Evolutionary conservation across 164 flowering plant species (phyloP), one percentile per base, ranked within the genome.

Genomic region (Kalanchoe fedtschenkoi): DNA sequence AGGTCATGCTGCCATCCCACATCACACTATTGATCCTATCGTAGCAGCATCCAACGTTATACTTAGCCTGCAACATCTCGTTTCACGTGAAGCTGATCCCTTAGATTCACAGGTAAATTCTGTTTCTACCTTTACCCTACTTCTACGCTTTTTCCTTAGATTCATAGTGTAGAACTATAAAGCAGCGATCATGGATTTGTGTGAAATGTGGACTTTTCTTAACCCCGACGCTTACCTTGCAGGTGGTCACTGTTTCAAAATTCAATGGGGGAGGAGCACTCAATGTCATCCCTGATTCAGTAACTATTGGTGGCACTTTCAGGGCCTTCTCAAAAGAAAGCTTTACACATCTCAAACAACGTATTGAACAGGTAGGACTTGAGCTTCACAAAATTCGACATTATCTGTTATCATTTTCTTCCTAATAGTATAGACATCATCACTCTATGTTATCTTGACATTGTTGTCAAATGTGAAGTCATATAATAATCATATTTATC

Each of bases 211-310:
- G n/a, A n/a, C n/a, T n/a, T n/a, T n/a, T n/a, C n/a, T n/a, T n/a
- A n/a, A n/a, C n/a, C n/a, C n/a, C n/a, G n/a, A n/a, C n/a, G n/a
- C 30, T 62, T 34, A 28, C 14, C 15, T 62, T 69, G 61, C 77
- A 81, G 87, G 87, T 82, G 0, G 77, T 82, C 19, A 78, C 78
- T 5, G 71, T 82, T 9, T 72, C 71, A 15, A 76, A 80, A 47
- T 73, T 80, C 71, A 65, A 78, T 64, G 87, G 82, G 11, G 87
- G 87, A 35, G 78, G 71, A 28, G 84, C 84, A 13, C 71, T 76
- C 63, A 82, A 82, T 67, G 80, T 82, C 9, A 82, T 82, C 64
- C 87, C 87, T 9, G 87, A 78, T 69, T 76, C 82, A 21, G 82
- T 80, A 16, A 80, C 81, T 8, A 78, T 82, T 21, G 81, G 82